Evolutionary conservation across 164 flowering plant species (phyloP), one percentile per base, ranked within the genome.

Genomic region (Hamamelis virginiana): DNA sequence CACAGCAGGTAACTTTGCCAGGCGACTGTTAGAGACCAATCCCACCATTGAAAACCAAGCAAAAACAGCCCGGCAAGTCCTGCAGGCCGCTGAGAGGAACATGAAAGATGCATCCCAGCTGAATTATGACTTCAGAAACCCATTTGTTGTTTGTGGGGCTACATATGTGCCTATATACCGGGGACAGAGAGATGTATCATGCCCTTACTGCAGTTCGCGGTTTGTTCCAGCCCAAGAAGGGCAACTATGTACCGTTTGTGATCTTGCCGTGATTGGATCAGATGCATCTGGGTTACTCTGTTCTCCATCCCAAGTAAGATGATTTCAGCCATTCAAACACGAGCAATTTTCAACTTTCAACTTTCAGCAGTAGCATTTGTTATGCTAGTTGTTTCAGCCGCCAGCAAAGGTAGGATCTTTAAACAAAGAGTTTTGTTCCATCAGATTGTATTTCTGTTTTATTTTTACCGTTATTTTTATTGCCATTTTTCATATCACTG

Each of bases 231-330:
- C 67, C 64, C 85, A 81, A 68, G 89, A 83, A 52, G 94, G 94
- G 25, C 81, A 83, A 69, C 59, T 87, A 5, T 89, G 94, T 71
- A 22, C 79, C 27, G 90, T 86, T 58, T 89, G 94, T 74, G 90
- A 89, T 66, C 87, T 89, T 63, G 82, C 91, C 44, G 81, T 82
- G 28, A 74, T 89, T 46, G 91, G 91, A 22, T 75, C 83, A 16
- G 89, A 89, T 81, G 90, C 94, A 18, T 89, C 94, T 6, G 94
- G 94, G 27, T 70, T 89, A 72, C 84, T 86, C 13, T 89, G 90
- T 70, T 89, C 90, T 50, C 85, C 86, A 53, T 70, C 94, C 10
- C 94, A 89, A 75, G 59, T 78, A 19, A 78, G 94, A 79, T 89
- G 83, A 84, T 69, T 33, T 33, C n/a, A 33, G 41, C 41, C 6